These are phyloP conservation scores for Aspergillus eucalypticola DNA, from an alignment of 2,329 filamentous ascomycete species.

Conservation along the genomic window DNA sequence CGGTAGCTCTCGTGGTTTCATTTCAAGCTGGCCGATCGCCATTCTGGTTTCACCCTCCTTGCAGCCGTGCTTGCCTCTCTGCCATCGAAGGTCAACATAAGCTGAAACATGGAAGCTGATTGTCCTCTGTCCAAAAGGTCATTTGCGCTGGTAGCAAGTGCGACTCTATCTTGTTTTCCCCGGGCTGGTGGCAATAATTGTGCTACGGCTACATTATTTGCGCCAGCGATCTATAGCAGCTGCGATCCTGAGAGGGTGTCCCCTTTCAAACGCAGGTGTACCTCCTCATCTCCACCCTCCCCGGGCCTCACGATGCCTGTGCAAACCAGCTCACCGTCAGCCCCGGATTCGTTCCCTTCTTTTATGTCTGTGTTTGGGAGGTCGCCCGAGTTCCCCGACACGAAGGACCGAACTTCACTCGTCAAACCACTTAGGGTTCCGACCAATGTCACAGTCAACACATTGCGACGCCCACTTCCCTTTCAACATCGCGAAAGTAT, in stretches of 20 bases:
- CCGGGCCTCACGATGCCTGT: slow-evolving; percentile 38
- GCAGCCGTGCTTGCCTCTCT: slow-evolving; percentile 28
- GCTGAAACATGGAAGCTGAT: slow-evolving; percentile 32
- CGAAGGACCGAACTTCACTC: slow-evolving; percentile 30
- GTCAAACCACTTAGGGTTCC: slow-evolving; percentile 30
- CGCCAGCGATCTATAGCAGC: slow-evolving; percentile 27
- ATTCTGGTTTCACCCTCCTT: slow-evolving; percentile 30
- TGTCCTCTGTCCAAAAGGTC: slow-evolving; percentile 34
- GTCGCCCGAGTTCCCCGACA: slow-evolving; percentile 26
- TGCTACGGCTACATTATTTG: slow-evolving; percentile 21
- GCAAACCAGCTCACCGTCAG: slow-evolving; percentile 42
- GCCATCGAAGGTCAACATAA: slow-evolving; percentile 12
- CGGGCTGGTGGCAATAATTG: slow-evolving; percentile 31
- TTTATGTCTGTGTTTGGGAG: slow-evolving; percentile 55
- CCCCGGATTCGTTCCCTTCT: slow-evolving; percentile 51
- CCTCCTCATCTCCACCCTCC: slow-evolving; percentile 20
- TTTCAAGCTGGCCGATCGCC: slow-evolving; percentile 27
- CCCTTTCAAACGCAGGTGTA: slow-evolving; percentile 34
- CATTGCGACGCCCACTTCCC: slow-evolving; percentile 27
- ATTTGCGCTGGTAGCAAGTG: slow-evolving; percentile 46
- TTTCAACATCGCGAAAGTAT: slow-evolving; percentile 47
- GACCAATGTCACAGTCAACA: slow-evolving; percentile 30
- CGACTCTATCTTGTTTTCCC: slow-evolving; percentile 28
- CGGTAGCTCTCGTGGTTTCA: slow-evolving; percentile 21
- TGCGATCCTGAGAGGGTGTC: slow-evolving; percentile 30